A percentile compares a stretch with the other conserved stretches of the same genome.
Evolutionary conservation across 78 protist genomes (phyloP).

Genomic region (Acrasis kona): DNA sequence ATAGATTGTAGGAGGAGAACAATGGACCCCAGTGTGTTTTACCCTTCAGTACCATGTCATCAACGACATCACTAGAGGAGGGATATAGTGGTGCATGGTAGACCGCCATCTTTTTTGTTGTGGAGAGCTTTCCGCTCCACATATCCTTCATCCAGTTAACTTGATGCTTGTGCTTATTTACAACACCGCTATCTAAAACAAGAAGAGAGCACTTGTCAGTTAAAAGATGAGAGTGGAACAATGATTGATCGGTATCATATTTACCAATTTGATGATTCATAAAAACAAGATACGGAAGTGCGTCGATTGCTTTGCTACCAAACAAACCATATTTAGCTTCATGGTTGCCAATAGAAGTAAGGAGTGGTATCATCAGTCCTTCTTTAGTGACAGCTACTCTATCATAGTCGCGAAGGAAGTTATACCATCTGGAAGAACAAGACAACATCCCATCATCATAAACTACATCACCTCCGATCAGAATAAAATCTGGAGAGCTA

Average conservation of each 20-base stretch:
- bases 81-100: not conserved
- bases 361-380: not conserved
- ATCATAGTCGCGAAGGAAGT: not conserved
- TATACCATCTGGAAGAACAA: not conserved
- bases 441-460: not conserved
- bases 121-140: not conserved
- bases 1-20: constrained; percentile 24
- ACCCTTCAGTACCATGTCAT: not conserved
- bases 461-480: not conserved
- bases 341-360: not conserved
- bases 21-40: constrained; percentile 27
- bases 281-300: not conserved
- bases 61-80: not conserved
- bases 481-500: not conserved
- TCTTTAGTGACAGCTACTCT: not conserved
- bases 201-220: not conserved
- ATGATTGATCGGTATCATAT: not conserved
- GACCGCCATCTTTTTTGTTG: not conserved
- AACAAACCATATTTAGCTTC: not conserved
- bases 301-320: not conserved
- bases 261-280: not conserved
- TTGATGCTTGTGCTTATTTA: not conserved
- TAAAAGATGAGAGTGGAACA: not conserved
- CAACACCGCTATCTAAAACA: not conserved
- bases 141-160: not conserved